Evolutionary conservation across 2,329 filamentous ascomycete species (phyloP).

Genomic region (Ophiostoma perfectum): DNA sequence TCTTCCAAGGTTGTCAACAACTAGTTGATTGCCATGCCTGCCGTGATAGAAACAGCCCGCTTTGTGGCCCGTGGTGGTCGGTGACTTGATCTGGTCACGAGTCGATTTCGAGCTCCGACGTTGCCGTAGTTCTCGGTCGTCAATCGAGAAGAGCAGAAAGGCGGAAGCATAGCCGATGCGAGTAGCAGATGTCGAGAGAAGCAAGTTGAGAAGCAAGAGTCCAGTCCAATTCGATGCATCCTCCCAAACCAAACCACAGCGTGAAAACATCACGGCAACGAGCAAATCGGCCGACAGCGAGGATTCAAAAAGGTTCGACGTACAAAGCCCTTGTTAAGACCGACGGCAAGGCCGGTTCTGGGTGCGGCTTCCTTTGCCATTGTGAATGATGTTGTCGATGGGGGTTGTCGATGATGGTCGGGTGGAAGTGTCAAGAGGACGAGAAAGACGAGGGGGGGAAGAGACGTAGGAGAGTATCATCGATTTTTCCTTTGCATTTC

Average conservation of each 20-base stretch:
- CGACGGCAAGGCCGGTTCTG: constrained; percentile 55
- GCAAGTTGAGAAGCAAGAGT: background rate
- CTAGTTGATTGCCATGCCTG: too few relatives aligned
- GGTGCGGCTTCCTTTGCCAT: constrained; percentile 58
- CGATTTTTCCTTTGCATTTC: constrained; percentile 16
- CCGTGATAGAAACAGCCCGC: too few relatives aligned
- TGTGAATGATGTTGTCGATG: constrained; percentile 27
- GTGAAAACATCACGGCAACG: background rate
- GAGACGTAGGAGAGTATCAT: constrained; percentile 12
- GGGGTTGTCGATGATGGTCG: constrained; percentile 30
- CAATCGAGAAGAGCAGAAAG: background rate
- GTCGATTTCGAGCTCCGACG: too few relatives aligned
- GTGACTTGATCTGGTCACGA: too few relatives aligned
- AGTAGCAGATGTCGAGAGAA: background rate
- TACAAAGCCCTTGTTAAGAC: constrained; percentile 48
- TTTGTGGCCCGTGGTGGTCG: too few relatives aligned
- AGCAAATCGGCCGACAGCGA: background rate
- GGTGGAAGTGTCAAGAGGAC: constrained; percentile 19
- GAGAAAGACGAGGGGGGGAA: constrained; percentile 12
- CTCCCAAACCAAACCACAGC: background rate
- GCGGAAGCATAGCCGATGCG: background rate
- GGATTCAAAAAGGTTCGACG: constrained; percentile 14
- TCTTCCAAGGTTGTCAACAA: too few relatives aligned
- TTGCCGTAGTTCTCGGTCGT: too few relatives aligned
- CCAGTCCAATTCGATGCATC: constrained; percentile 10